phyloP scores from a whole-genome alignment of 306 rosid species.

The Canavalia gladiata region DNA sequence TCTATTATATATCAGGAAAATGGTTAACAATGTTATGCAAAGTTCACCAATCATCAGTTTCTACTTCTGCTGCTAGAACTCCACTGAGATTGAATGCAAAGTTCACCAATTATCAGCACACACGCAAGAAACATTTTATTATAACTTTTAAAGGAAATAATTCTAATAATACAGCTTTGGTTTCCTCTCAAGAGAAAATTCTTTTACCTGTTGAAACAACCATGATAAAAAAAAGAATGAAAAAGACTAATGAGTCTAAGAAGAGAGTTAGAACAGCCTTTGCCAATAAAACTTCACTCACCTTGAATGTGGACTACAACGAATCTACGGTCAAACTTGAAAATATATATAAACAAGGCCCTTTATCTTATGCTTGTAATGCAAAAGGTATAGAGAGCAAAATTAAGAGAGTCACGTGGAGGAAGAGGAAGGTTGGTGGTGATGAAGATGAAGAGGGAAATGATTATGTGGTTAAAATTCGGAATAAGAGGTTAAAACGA shows the following conservation, averaged over 20 bases:
- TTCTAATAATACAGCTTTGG: slow-evolving; percentile 56
- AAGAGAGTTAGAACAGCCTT: slow-evolving; percentile 50
- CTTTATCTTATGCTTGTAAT: slow-evolving; percentile 53
- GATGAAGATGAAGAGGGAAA: slow-evolving; percentile 52
- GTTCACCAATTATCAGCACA: slow-evolving; percentile 53
- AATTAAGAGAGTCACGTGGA: slow-evolving; percentile 56
- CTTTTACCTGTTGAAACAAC: slow-evolving; percentile 59
- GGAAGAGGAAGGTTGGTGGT: slow-evolving; percentile 61
- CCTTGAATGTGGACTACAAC: slow-evolving; percentile 82
- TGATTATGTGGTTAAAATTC: slow-evolving; percentile 62
- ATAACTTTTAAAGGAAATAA: slow-evolving; percentile 84
- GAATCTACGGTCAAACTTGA: slow-evolving; percentile 97
- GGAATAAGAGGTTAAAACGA: slow-evolving; percentile 63
- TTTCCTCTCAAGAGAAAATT: slow-evolving; percentile 64
- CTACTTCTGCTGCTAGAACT: slow-evolving; percentile 83
- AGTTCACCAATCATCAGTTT: slow-evolving; percentile 42
- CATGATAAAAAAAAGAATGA: slow-evolving; percentile 58
- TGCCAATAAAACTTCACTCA: slow-evolving; percentile 57
- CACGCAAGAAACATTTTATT: slow-evolving; percentile 61
- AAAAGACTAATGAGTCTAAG: slow-evolving; percentile 55
- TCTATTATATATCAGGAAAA: too few species aligned
- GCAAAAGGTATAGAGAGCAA: slow-evolving; percentile 55
- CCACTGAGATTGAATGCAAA: slow-evolving; percentile 71
- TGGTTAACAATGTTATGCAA: too few species aligned
- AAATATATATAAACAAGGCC: slow-evolving; percentile 80